These are phyloP conservation scores for Verbena officinalis DNA, from an alignment of 257 asterid species.

Conservation along the genomic window DNA sequence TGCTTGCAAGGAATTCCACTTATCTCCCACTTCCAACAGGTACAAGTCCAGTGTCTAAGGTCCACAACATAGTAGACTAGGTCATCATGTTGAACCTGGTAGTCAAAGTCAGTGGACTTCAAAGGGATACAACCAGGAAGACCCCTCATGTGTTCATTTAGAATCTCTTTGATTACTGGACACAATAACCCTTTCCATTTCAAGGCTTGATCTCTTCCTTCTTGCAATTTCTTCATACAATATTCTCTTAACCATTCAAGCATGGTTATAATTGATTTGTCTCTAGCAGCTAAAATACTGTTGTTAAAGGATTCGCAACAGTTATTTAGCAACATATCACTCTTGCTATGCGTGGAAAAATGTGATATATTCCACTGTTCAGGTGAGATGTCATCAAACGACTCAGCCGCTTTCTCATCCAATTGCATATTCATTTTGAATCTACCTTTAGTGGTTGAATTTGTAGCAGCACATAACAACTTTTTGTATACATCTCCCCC, in stretches of 20 bases:
- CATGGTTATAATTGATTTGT: background rate
- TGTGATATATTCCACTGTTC: background rate
- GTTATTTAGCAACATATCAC: constrained; percentile 11
- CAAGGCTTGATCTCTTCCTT: too few species aligned
- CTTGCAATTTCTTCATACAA: too few species aligned
- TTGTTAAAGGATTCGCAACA: constrained; percentile 1
- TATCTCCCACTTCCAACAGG: too few species aligned
- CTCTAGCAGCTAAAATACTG: background rate
- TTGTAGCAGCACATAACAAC: background rate
- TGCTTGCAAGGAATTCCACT: too few species aligned
- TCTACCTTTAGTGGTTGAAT: background rate
- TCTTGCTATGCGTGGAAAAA: background rate
- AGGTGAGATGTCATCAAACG: background rate
- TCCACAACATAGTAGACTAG: too few species aligned
- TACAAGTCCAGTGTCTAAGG: too few species aligned
- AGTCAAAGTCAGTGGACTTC: too few species aligned
- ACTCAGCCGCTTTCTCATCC: background rate
- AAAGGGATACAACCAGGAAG: too few species aligned
- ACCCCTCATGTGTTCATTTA: too few species aligned
- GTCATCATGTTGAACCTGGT: too few species aligned
- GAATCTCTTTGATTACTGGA: too few species aligned
- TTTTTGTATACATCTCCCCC: background rate
- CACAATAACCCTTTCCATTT: too few species aligned
- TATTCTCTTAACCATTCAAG: background rate
- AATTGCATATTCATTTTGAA: background rate